These are phyloP conservation scores for Liquidambar formosana DNA, from an alignment of 164 flowering plant genomes.

Conservation along the genomic window DNA sequence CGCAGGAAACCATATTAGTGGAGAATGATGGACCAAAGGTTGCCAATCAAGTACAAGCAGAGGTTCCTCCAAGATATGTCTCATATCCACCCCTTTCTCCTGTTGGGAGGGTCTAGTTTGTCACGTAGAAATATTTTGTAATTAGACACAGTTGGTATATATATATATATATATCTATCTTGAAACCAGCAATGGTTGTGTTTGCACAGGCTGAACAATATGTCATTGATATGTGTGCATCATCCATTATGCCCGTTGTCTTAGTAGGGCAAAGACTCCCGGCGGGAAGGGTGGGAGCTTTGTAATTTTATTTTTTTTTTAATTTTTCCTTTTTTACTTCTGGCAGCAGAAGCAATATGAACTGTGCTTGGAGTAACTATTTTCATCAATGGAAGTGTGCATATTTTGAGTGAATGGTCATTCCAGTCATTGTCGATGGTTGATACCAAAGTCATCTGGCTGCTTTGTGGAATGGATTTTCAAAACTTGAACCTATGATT, in stretches of 20 bases:
- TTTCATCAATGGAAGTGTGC: slow-evolving; percentile 18
- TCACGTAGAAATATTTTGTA: neutral
- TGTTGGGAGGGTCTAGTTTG: slow-evolving; percentile 34
- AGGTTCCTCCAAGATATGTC: slow-evolving; percentile 26
- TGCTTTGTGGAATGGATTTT: neutral
- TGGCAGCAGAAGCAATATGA: slow-evolving; percentile 1
- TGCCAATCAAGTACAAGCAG: slow-evolving; percentile 10
- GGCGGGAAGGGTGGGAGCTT: neutral
- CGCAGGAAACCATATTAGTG: slow-evolving; percentile 2
- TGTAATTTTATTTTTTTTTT: too few relatives aligned
- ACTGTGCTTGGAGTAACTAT: neutral
- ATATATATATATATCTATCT: slow-evolving; percentile 1
- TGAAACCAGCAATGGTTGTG: too few relatives aligned
- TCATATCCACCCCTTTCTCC: slow-evolving; percentile 43
- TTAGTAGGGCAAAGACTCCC: too few relatives aligned
- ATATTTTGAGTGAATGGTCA: slow-evolving; percentile 12
- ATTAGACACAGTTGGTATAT: too few relatives aligned
- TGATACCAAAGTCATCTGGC: too few relatives aligned
- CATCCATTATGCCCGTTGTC: neutral
- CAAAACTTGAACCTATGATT: neutral
- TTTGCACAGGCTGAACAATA: too few relatives aligned
- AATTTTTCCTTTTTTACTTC: too few relatives aligned
- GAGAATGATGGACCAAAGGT: slow-evolving; percentile 13
- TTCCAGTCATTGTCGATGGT: too few relatives aligned
- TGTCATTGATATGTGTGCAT: too few relatives aligned